Evolutionary conservation across 306 rosid species (phyloP).

Genomic region (Cucurbita pepo): DNA sequence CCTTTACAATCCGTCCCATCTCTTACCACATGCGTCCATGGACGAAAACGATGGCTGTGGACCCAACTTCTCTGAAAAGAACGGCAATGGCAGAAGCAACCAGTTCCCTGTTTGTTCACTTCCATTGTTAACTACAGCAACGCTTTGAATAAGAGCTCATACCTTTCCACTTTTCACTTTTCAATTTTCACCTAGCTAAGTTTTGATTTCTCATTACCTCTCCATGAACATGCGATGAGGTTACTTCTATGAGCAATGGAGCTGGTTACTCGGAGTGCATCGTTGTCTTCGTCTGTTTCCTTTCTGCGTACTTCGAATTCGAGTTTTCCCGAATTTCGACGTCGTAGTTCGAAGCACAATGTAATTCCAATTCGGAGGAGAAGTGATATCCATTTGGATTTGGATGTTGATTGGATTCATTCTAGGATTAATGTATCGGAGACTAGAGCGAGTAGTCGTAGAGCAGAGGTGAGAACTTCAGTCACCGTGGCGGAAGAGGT

Average conservation of each 20-base stretch:
- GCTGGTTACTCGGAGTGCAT: neutral
- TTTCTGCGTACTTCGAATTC: neutral
- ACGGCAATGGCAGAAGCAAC: constrained; percentile 7
- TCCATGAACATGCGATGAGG: neutral
- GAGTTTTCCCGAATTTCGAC: neutral
- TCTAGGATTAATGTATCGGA: neutral
- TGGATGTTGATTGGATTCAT: neutral
- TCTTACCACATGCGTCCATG: neutral
- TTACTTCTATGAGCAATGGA: neutral
- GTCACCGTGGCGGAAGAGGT: constrained; percentile 6
- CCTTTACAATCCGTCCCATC: neutral
- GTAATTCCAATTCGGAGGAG: neutral
- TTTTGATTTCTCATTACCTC: neutral
- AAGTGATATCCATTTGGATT: neutral
- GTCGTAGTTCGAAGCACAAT: neutral
- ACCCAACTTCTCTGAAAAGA: neutral
- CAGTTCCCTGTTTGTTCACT: neutral
- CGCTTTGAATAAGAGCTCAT: neutral
- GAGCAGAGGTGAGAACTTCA: constrained; percentile 7
- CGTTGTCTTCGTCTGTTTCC: neutral
- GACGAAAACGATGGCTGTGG: neutral
- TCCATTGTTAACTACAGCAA: neutral
- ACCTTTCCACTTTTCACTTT: neutral
- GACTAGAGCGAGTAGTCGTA: constrained; percentile 7
- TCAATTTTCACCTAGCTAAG: neutral